Evolutionary conservation across 2,329 filamentous ascomycete genomes (phyloP), one percentile per base, ranked within the genome.

Genomic region (Aaosphaeria arxii): DNA sequence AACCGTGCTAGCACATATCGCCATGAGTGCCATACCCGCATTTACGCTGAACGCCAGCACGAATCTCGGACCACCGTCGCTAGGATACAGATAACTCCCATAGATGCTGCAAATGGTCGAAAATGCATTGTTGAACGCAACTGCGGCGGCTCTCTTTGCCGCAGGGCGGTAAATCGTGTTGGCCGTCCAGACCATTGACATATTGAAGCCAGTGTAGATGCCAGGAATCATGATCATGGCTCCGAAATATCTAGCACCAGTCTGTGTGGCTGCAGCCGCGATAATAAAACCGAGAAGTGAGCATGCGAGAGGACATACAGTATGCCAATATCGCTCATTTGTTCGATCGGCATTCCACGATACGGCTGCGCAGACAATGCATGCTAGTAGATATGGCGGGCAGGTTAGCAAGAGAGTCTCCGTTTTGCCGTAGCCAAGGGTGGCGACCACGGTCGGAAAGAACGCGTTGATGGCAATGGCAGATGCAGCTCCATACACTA

Each of bases 381-480:
- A 40, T 9, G 39, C 9, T 7, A 40, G 39, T 13, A 40, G 39
- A 4, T 80, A 85, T 0, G 80, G 77, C 0, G 79, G 78, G 1
- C 72, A 78, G 1, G 80, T 83, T 13, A 83, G 69, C 49, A 80
- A 74, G 0, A 83, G 64, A 0, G 80, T 81, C 5, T 69, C 65
- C 38, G 79, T 76, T 13, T 58, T 71, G 4, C 72, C 71, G 58
- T 79, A 84, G 0, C 80, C 79, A 0, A 85, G 72, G 0, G 78
- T 82, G 31, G 77, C 70, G 1, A 84, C 77, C 43, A 85, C 82
- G 0, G 74, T 78, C 0, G 82, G 82, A 63, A 85, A 84, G 68
- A 84, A 84, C 57, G 84, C 83, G 43, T 82, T 79, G 54, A 85
- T 83, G 0, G 45, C 28, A 4, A 13, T 36, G 13, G 5, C 13